These are phyloP conservation scores for Beauveria sp. DNA, from an alignment of 2,329 filamentous ascomycete species.

Conservation along the genomic window DNA sequence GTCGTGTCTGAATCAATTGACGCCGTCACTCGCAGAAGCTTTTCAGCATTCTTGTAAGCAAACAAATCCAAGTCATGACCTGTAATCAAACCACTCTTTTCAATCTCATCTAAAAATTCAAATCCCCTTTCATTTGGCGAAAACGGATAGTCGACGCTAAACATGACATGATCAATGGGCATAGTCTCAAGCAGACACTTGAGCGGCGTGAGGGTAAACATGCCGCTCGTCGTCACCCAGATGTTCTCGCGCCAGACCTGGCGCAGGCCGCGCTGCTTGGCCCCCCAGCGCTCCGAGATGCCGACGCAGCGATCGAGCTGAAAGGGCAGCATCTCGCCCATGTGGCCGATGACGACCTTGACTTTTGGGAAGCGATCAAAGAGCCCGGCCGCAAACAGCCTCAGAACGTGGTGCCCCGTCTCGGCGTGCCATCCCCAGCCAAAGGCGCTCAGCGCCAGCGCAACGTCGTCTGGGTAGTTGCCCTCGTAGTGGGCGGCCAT, in stretches of 20 bases:
- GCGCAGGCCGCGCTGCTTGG: constrained; percentile 29
- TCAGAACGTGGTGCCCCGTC: constrained; percentile 33
- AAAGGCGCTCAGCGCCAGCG: constrained; percentile 28
- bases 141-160: constrained; percentile 52
- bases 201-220: constrained; percentile 42
- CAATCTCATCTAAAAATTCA: constrained; percentile 40
- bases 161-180: constrained; percentile 43
- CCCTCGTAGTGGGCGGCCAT: constrained; percentile 21
- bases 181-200: constrained; percentile 36
- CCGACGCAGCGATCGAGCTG: constrained; percentile 39
- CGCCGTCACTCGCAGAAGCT: constrained; percentile 30
- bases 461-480: constrained; percentile 21
- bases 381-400: constrained; percentile 27
- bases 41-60: constrained; percentile 43
- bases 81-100: constrained; percentile 40
- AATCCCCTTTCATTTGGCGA: constrained; percentile 39
- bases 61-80: constrained; percentile 41
- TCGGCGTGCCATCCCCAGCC: constrained; percentile 45
- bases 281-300: constrained; percentile 22
- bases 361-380: constrained; percentile 30
- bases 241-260: constrained; percentile 49
- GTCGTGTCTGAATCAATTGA: not conserved
- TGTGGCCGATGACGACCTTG: constrained; percentile 33
- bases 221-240: constrained; percentile 50
- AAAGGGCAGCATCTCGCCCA: constrained; percentile 44